Evolutionary conservation across 2,329 filamentous ascomycete species (phyloP).

Genomic region (Plenodomus lindquistii): DNA sequence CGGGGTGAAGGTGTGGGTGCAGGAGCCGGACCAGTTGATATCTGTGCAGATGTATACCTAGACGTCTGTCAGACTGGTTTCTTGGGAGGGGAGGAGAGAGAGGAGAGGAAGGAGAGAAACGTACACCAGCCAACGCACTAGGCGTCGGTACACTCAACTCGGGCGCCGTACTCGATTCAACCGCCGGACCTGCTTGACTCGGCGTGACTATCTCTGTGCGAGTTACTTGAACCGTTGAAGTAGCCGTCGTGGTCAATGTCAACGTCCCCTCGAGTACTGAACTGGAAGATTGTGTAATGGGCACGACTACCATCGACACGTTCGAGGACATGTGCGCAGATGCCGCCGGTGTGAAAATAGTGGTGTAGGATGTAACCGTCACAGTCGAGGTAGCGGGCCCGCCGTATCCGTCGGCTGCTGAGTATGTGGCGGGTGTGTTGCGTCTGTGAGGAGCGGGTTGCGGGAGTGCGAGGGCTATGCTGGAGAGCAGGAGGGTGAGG

Average conservation of each 20-base stretch:
- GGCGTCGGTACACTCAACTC: not conserved
- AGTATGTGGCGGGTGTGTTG: not conserved
- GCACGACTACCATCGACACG: too few relatives aligned
- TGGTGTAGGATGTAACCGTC: not conserved
- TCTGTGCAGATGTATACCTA: constrained; percentile 35
- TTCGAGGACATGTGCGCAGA: too few relatives aligned
- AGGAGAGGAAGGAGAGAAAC: not conserved
- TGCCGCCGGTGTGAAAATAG: constrained; percentile 3
- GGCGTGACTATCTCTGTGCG: too few relatives aligned
- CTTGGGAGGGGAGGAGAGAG: not conserved
- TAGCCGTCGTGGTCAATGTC: not conserved
- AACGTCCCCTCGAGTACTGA: not conserved
- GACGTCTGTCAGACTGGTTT: not conserved
- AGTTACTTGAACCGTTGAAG: not conserved
- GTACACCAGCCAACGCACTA: constrained; percentile 1
- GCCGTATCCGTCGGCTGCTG: not conserved
- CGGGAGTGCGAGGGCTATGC: constrained; percentile 3
- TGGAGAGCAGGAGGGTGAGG: constrained; percentile 8
- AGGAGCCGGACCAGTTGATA: constrained; percentile 25
- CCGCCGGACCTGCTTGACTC: too few relatives aligned
- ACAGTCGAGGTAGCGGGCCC: not conserved
- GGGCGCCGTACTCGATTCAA: not conserved
- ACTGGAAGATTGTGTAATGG: too few relatives aligned
- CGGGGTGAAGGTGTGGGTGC: constrained; percentile 12
- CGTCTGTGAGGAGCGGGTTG: not conserved